Percentiles rank a stretch among this genome's conserved stretches.
Conservation (phyloP, 805 yeast species). For the Isabelozyma rhagii region DNA sequence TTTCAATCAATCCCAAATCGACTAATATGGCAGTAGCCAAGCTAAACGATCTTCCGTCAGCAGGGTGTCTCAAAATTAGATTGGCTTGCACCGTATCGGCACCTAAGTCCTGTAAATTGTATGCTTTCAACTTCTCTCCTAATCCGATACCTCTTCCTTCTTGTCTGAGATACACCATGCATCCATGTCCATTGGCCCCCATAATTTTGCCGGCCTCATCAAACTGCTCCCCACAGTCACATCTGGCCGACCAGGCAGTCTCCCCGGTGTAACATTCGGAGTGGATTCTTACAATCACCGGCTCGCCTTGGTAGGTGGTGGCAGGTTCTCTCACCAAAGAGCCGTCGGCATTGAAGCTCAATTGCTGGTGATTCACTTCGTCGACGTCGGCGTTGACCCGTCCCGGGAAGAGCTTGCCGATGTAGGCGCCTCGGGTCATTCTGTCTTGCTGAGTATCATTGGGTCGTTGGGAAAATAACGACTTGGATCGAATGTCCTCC, state of each 20-base stretch:
- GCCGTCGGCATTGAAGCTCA: constrained; percentile 33
- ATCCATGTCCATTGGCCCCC: constrained; percentile 86
- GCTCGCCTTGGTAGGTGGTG: constrained; percentile 31
- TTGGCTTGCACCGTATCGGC: constrained; percentile 99
- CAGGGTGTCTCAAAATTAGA: constrained; percentile 89
- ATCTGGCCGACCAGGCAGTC: constrained; percentile 98
- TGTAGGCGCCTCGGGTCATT: constrained; percentile 98
- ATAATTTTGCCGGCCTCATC: constrained; percentile 95
- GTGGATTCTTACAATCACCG: constrained; percentile 82
- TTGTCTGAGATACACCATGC: constrained; percentile 92
- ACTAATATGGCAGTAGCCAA: constrained; percentile 89
- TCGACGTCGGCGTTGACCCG: constrained; percentile 67
- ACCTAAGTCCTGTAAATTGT: constrained; percentile 94
- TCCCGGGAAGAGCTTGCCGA: constrained; percentile 88
- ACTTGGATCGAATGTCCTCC: constrained; percentile 76
- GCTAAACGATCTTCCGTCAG: constrained; percentile 93
- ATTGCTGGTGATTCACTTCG: constrained; percentile 15
- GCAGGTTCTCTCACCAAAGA: constrained; percentile 22
- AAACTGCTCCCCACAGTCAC: constrained; percentile 99
- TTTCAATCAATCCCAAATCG: constrained; percentile 72
- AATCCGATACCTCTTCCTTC: constrained; percentile 98
- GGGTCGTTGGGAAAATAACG: constrained; percentile 58
- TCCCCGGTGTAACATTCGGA: constrained; percentile 99
- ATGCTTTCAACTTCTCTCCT: constrained; percentile 96
- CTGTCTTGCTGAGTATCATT: constrained; percentile 87